Evolutionary conservation across 2,329 filamentous ascomycete genomes (phyloP).

Genomic region (Monosporascus sp.): DNA sequence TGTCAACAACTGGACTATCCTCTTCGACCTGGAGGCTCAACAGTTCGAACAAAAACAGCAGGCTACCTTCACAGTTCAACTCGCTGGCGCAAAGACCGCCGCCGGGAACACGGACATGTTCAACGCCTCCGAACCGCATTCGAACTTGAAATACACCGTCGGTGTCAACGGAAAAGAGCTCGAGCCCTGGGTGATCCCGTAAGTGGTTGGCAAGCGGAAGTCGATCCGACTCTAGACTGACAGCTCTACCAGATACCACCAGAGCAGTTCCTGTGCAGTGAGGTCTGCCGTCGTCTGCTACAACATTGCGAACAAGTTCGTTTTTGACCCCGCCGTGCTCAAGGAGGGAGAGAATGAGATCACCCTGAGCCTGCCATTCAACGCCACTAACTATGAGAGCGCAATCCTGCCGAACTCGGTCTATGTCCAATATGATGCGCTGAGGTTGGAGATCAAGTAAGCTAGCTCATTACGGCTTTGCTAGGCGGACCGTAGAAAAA

Average conservation of each 20-base stretch:
- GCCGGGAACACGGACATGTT: constrained; percentile 55
- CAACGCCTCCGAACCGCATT: constrained; percentile 47
- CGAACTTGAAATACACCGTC: constrained; percentile 46
- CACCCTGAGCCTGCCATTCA: constrained; percentile 52
- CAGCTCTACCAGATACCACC: constrained; percentile 34
- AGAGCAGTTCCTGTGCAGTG: constrained; percentile 55
- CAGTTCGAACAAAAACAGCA: constrained; percentile 36
- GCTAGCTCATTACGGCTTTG: neutral
- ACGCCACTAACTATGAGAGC: constrained; percentile 54
- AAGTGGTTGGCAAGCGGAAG: constrained; percentile 3
- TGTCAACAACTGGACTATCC: constrained; percentile 56
- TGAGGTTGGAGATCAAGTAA: constrained; percentile 48
- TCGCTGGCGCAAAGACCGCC: constrained; percentile 55
- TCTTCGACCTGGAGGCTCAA: constrained; percentile 41
- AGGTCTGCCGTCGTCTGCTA: constrained; percentile 58
- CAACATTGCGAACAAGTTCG: constrained; percentile 54
- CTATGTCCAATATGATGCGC: constrained; percentile 62
- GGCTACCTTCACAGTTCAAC: constrained; percentile 57
- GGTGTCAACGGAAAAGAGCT: constrained; percentile 35
- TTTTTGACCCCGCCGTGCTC: constrained; percentile 45
- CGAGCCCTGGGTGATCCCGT: constrained; percentile 52
- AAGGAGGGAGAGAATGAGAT: constrained; percentile 50
- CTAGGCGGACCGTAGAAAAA: too few relatives aligned
- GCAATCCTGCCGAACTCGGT: constrained; percentile 49
- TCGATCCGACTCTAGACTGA: neutral